Conservation (phyloP, 192 early-diverging fungal genomes). For the Lobulomyces angularis region DNA sequence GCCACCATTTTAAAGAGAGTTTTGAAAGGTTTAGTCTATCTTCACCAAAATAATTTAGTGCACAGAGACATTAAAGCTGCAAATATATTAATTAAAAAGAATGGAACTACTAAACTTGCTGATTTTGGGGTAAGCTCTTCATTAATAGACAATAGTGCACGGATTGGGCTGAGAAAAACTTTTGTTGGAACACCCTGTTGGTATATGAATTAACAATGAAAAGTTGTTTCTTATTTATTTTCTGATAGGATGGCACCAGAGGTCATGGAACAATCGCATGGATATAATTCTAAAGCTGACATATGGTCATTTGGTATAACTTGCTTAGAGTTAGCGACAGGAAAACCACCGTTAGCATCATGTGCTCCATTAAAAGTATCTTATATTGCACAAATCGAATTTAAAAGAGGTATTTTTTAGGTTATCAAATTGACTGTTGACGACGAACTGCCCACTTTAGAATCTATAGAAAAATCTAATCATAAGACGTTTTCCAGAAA, state of each 20-base stretch:
- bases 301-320: constrained; percentile 99
- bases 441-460: constrained; percentile 69
- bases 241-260: constrained; percentile 47
- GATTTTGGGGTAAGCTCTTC: constrained; percentile 63
- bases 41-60: constrained; percentile 55
- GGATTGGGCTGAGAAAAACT: constrained; percentile 44
- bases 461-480: constrained; percentile 61
- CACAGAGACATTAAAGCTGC: constrained; percentile 65
- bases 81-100: constrained; percentile 53
- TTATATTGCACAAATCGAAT: constrained; percentile 18
- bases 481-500: constrained; percentile 64
- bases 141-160: constrained; percentile 53
- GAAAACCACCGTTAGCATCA: constrained; percentile 86
- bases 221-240: too few species aligned
- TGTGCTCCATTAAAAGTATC: constrained; percentile 80
- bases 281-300: constrained; percentile 93
- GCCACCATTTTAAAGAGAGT: too few species aligned
- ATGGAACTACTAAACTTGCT: constrained; percentile 47
- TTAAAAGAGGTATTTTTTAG: too few species aligned
- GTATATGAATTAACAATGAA: too few species aligned
- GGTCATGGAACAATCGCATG: constrained; percentile 33
- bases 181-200: constrained; percentile 56
- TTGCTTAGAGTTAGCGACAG: constrained; percentile 91
- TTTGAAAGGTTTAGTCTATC: constrained; percentile 48
- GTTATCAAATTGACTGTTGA: too few species aligned